Evolutionary conservation across 305 asterid genomes (phyloP).

Genomic region (Striga hermonthica): DNA sequence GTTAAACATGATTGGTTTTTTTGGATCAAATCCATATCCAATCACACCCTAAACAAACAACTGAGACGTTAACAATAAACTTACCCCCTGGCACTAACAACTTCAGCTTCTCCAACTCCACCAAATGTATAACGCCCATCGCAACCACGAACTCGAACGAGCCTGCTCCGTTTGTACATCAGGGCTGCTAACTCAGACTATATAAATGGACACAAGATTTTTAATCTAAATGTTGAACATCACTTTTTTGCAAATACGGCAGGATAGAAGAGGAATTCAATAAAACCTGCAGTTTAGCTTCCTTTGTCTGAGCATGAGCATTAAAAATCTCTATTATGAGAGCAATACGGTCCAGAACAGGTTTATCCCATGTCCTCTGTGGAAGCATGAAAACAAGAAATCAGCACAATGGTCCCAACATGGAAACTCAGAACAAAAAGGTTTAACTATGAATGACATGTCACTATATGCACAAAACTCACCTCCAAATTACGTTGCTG

Average conservation of each 20-base stretch:
- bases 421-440: conserved; percentile 11
- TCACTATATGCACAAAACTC: conserved; percentile 33
- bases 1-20: no score
- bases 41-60: no score
- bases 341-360: conserved; percentile 91
- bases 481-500: conserved; percentile 94
- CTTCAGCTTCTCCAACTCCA: conserved; percentile 79
- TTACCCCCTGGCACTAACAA: conserved; percentile 98
- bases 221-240: conserved; percentile 7
- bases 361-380: conserved; percentile 81
- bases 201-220: conserved; percentile 31
- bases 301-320: conserved; percentile 99
- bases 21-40: no score
- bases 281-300: conserved; percentile 84
- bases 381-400: conserved; percentile 21
- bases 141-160: conserved; percentile 83
- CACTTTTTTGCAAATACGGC: conserved; percentile 15
- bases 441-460: background rate
- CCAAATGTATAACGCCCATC: conserved; percentile 86
- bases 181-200: conserved; percentile 98
- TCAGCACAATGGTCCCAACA: conserved; percentile 21
- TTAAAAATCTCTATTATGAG: conserved; percentile 90
- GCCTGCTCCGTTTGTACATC: conserved; percentile 90
- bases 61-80: conserved; percentile 29
- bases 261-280: conserved; percentile 30